Evolutionary conservation across 73 alveolate genomes (phyloP).

Genomic region (Uronychia setigera): DNA sequence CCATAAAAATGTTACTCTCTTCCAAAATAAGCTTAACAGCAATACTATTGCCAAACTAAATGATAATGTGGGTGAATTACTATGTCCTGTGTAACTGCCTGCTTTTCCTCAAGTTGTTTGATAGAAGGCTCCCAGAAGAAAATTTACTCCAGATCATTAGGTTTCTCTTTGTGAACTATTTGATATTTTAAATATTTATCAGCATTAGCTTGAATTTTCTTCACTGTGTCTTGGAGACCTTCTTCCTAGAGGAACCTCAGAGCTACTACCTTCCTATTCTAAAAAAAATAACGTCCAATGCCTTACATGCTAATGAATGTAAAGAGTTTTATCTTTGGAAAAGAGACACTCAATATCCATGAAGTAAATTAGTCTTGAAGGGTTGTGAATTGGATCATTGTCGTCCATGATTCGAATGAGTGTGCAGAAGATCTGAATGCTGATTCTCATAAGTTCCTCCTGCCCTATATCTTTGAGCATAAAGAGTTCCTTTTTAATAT

Average conservation of each 20-base stretch:
- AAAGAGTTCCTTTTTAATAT: not conserved
- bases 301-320: not conserved
- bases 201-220: not conserved
- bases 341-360: not conserved
- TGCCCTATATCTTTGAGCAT: not conserved
- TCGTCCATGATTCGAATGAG: not conserved
- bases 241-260: not conserved
- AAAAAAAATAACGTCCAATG: not conserved
- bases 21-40: too few species aligned
- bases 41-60: too few species aligned
- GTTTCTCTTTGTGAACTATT: not conserved
- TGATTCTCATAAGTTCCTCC: not conserved
- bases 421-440: not conserved
- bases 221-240: not conserved
- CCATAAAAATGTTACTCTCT: too few species aligned
- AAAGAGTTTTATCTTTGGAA: not conserved
- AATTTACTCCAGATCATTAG: not conserved
- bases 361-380: not conserved
- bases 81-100: too few species aligned
- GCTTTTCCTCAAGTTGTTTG: too few species aligned
- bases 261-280: not conserved
- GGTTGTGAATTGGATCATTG: not conserved
- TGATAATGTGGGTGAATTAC: too few species aligned
- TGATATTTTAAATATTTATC: not conserved
- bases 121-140: too few species aligned